A percentile compares a stretch with the other conserved stretches of the same genome.
Conservation (phyloP, 768 basidiomycete genomes). For the Grammothele lineata region DNA sequence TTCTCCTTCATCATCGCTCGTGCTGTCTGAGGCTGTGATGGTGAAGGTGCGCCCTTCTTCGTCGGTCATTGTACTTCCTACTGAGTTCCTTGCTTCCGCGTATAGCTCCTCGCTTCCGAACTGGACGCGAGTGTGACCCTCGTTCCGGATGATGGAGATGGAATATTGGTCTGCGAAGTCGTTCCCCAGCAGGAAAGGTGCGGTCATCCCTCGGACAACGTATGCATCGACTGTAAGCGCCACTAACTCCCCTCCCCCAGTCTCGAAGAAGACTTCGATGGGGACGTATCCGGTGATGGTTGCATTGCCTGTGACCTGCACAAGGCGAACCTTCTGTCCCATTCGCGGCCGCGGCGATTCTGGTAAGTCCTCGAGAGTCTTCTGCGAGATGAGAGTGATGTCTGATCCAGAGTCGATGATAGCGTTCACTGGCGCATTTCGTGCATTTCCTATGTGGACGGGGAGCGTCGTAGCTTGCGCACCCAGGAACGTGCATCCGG, state of each 20-base stretch:
- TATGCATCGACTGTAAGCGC: conserved; percentile 19
- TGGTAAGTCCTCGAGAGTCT: conserved; percentile 1
- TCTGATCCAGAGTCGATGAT: conserved; percentile 32
- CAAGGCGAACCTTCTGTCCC: conserved; percentile 28
- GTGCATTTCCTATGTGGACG: conserved; percentile 6
- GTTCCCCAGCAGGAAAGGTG: conserved; percentile 21
- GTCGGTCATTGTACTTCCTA: too few species aligned
- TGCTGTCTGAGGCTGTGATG: too few species aligned
- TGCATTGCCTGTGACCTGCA: conserved; percentile 30
- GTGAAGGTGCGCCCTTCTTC: too few species aligned
- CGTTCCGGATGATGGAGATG: conserved; percentile 24
- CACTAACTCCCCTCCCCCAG: conserved; percentile 19
- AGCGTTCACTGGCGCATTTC: conserved; percentile 2
- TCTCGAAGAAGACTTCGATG: conserved; percentile 25
- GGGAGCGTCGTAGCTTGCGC: conserved; percentile 21
- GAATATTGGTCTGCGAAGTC: conserved; percentile 30
- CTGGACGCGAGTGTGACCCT: conserved; percentile 3
- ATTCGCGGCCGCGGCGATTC: conserved; percentile 14
- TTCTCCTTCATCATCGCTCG: too few species aligned
- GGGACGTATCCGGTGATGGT: conserved; percentile 25
- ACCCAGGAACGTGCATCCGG: conserved; percentile 32
- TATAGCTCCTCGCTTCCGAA: conserved; percentile 17
- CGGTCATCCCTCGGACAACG: conserved; percentile 21
- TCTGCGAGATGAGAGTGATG: conserved; percentile 32
- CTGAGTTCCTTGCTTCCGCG: too few species aligned